Percentiles rank a stretch among this genome's conserved stretches.
These are phyloP conservation scores for Lyophyllum atratum DNA, from an alignment of 768 basidiomycete genomes.

Conservation along the genomic window DNA sequence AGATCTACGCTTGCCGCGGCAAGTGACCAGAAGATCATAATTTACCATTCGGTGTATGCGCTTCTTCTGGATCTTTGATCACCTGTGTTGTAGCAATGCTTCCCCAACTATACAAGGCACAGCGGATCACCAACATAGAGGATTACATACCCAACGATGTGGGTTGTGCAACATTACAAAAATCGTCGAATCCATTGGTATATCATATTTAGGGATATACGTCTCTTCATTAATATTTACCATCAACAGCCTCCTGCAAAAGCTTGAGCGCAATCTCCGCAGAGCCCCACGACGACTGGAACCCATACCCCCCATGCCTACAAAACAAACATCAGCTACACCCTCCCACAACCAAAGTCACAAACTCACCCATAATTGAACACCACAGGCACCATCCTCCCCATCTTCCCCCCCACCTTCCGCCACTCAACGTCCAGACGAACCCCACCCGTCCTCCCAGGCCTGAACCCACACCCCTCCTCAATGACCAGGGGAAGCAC, in stretches of 20 bases:
- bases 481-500: conserved; percentile 48
- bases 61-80: too few relatives aligned
- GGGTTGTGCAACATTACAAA: too few relatives aligned
- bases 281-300: conserved; percentile 67
- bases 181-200: too few relatives aligned
- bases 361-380: conserved; percentile 64
- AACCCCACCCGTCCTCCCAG: conserved; percentile 68
- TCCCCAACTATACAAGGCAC: too few relatives aligned
- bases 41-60: too few relatives aligned
- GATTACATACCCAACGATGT: too few relatives aligned
- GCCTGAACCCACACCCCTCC: conserved; percentile 64
- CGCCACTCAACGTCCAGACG: conserved; percentile 55
- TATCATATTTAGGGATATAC: too few relatives aligned
- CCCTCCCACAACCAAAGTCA: not conserved
- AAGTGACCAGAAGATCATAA: too few relatives aligned
- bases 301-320: conserved; percentile 69
- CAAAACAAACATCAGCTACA: not conserved
- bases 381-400: conserved; percentile 46
- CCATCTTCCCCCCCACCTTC: conserved; percentile 20
- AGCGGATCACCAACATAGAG: too few relatives aligned
- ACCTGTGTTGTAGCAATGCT: too few relatives aligned
- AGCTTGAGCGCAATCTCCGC: conserved; percentile 53
- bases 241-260: conserved; percentile 36
- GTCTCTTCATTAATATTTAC: conserved; percentile 3
- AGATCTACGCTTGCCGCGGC: too few relatives aligned